Evolutionary conservation across 805 yeast species (phyloP), one percentile per base, ranked within the genome.

Genomic region (Komagataella kurtzmanii): DNA sequence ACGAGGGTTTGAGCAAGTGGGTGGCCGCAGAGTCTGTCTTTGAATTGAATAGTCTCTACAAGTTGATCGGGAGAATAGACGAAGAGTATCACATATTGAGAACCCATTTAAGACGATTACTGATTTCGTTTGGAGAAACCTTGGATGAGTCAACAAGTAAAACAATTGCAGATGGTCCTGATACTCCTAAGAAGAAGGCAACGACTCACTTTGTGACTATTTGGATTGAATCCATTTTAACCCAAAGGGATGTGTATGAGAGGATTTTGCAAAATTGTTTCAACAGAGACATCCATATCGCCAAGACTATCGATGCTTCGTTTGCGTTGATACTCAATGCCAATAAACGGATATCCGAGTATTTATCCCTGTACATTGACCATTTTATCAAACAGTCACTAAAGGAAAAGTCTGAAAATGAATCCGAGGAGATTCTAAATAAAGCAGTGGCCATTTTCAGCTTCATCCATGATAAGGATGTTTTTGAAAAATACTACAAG

Each of bases 401-500:
- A n/a, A 69, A 72, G 50, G 77, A 72, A 49, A 70, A 72, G 57
- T 62, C 73, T 24, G 69, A 76, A 54, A 67, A 73, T 54, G 73
- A 74, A 59, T 57, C 71, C 52, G 73, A 73, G 68, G 70, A 58
- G 7, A 64, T 77, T 7, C 66, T 88, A 51, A 71, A 71, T 47
- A 74, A 75, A 24, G 77, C 88, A 0, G 73, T 86, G 10, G 65
- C 73, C 19, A 74, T 90, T 36, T 80, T 89, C 59, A 70, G 83
- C 52, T 81, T 79, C 60, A 72, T 89, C 48, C 74, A 79, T 54
- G 96, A 90, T 58, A 90, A 88, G 60, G 97, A 89, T 65, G 69
- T 85, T 23, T 90, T 89, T 67, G 96, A 88, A 61, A 83, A 79
- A 46, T 81, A 85, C 54, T 89, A 88, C 65, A 88, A 88, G 58